phyloP scores from a whole-genome alignment of 2,329 filamentous ascomycete species.

The Aspergillus ibericus region DNA sequence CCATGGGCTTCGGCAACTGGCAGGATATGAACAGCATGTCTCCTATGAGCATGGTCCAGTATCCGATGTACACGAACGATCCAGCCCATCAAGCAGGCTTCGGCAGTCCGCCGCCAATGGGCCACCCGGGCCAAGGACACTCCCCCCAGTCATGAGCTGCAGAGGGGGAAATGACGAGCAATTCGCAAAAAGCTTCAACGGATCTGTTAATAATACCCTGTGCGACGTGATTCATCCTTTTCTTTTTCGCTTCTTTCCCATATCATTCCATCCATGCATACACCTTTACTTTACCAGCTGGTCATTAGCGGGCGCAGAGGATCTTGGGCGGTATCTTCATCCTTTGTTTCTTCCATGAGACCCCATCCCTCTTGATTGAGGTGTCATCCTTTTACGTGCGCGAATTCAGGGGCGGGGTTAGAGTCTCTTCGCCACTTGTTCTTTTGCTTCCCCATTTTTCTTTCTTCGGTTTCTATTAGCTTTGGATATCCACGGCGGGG shows the following conservation, averaged over 20 bases:
- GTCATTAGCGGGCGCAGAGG: conserved; percentile 42
- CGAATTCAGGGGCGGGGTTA: conserved; percentile 1
- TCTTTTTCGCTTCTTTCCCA: conserved; percentile 13
- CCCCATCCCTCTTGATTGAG: conserved; percentile 4
- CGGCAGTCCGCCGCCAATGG: conserved; percentile 32
- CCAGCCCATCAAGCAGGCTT: conserved; percentile 28
- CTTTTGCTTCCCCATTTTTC: background rate
- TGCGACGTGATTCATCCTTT: conserved; percentile 16
- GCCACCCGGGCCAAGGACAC: conserved; percentile 29
- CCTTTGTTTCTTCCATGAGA: conserved; percentile 14
- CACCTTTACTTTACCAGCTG: conserved; percentile 31
- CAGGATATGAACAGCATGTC: conserved; percentile 31
- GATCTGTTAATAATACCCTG: conserved; percentile 16
- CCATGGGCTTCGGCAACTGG: conserved; percentile 34
- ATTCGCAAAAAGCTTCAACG: background rate
- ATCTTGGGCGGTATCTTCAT: conserved; percentile 34
- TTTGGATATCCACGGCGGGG: conserved; percentile 17
- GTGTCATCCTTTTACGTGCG: conserved; percentile 1
- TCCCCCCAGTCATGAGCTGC: conserved; percentile 25
- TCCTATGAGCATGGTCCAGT: conserved; percentile 33
- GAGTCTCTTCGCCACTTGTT: background rate
- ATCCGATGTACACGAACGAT: conserved; percentile 34
- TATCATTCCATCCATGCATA: conserved; percentile 23
- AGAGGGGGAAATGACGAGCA: background rate
- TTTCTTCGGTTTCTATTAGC: conserved; percentile 6